Conservation (phyloP, 208 protist species). For the Porcisia deanei region DNA sequence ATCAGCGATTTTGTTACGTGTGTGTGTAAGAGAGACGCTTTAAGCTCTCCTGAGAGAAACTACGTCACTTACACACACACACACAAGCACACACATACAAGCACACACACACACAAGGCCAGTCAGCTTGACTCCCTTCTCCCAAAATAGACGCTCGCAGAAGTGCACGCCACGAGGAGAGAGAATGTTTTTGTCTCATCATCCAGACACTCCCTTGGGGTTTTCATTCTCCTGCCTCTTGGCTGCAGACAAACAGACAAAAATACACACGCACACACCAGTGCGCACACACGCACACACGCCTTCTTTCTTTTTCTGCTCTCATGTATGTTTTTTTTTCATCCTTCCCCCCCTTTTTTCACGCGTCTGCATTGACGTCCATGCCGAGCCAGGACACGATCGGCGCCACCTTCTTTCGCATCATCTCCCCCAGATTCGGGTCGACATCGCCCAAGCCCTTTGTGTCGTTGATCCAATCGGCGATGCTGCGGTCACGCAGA, state of each 20-base stretch:
- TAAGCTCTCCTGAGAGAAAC: background rate
- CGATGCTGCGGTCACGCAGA: constrained; percentile 53
- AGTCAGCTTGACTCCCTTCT: too few species aligned
- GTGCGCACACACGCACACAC: background rate
- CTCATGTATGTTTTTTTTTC: background rate
- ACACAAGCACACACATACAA: constrained; percentile 1
- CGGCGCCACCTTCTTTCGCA: constrained; percentile 47
- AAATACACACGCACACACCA: background rate
- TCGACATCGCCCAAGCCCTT: constrained; percentile 23
- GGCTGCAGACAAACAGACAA: background rate
- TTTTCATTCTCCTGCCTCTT: too few species aligned
- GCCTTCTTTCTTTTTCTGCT: constrained; percentile 8
- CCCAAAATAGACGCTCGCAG: too few species aligned
- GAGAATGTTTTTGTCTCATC: background rate
- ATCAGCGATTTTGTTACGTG: too few species aligned
- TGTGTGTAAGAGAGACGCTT: background rate
- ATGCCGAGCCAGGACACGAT: constrained; percentile 66
- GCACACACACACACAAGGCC: background rate
- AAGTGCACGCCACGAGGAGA: background rate
- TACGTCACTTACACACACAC: background rate
- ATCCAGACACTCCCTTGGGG: too few species aligned
- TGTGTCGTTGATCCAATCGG: constrained; percentile 41
- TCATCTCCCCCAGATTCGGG: constrained; percentile 35
- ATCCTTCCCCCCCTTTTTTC: constrained; percentile 10
- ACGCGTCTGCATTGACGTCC: constrained; percentile 30